phyloP scores from a whole-genome alignment of 148 eudicot species.

The Arbutus unedo region DNA sequence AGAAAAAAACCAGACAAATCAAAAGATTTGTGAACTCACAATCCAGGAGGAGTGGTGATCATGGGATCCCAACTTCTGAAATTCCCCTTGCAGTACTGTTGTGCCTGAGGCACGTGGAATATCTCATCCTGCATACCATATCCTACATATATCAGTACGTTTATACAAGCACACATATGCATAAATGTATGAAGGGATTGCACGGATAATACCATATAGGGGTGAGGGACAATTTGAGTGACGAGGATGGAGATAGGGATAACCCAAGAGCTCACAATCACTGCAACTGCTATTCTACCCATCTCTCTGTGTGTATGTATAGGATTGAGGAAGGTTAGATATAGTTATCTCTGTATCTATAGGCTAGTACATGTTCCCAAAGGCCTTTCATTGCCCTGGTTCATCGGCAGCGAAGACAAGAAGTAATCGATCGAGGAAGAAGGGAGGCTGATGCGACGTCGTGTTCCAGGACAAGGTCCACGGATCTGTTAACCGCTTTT shows the following conservation, averaged over 20 bases:
- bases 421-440: no score
- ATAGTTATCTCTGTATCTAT: not conserved
- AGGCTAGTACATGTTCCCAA: not conserved
- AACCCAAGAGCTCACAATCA: conserved; percentile 61
- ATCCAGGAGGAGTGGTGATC: conserved; percentile 98
- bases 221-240: conserved; percentile 66
- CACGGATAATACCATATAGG: conserved; percentile 66
- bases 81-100: conserved; percentile 77
- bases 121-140: conserved; percentile 72
- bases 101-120: conserved; percentile 91
- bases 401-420: no score
- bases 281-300: conserved; percentile 66
- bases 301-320: conserved; percentile 24
- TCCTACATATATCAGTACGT: not conserved
- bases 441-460: no score
- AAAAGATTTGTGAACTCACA: conserved; percentile 42
- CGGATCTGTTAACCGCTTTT: no score
- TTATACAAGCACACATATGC: not conserved
- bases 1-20: not conserved
- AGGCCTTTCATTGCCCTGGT: no score
- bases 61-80: conserved; percentile 94
- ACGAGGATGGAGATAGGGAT: conserved; percentile 71
- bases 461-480: no score
- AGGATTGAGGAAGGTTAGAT: not conserved
- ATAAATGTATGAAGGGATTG: not conserved